Evolutionary conservation across 176 grass and related monocot genomes (phyloP), one percentile per base, ranked within the genome.

Genomic region (Saccharum officinarum): DNA sequence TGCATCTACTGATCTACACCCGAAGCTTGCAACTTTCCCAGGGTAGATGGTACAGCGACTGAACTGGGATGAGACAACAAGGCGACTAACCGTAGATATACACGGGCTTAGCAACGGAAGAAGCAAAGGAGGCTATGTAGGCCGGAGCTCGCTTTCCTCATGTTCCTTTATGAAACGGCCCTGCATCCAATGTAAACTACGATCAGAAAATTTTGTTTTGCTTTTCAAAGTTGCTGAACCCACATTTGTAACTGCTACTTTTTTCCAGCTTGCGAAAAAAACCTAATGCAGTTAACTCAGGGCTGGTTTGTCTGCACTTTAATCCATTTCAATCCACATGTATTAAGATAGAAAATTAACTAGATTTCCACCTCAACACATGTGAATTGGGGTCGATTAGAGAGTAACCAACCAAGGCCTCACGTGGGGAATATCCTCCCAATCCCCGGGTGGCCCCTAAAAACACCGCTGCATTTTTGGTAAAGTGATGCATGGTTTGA

Each of bases 141-240:
- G 80, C 60, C 20, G 68, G n/a, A 90, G 80, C 17, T 80, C 49
- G 18, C 41, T 62, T 75, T 65, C 68, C 11, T 60, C 89, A 0
- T 80, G 30, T 16, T 67, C 88, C 84, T 67, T 91, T 47, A 91
- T 70, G 85, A 91, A 91, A 62, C 89, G 84, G 18, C 89, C 89
- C 89, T 91, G 85, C 80, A 63, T 57, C 8, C 54, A 57, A 0
- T 57, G 54, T 57, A 57, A 57, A 57, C 54, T 7, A n/a, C 7
- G 54, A 0, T 57, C 54, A 57, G 20, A 57, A 57, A 57, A 57
- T 8, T 0, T 57, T 57, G 6, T 57, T 57, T 57, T 57, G 2
- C 20, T 57, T 55, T 57, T n/a, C 54, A n/a, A 9, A n/a, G 7
- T 57, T 57, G 18, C 20, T 57, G 54, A 22, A 57, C 54, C 54